These are phyloP conservation scores for Lactarius akahatsu DNA, from an alignment of 768 basidiomycete species.

Conservation along the genomic window DNA sequence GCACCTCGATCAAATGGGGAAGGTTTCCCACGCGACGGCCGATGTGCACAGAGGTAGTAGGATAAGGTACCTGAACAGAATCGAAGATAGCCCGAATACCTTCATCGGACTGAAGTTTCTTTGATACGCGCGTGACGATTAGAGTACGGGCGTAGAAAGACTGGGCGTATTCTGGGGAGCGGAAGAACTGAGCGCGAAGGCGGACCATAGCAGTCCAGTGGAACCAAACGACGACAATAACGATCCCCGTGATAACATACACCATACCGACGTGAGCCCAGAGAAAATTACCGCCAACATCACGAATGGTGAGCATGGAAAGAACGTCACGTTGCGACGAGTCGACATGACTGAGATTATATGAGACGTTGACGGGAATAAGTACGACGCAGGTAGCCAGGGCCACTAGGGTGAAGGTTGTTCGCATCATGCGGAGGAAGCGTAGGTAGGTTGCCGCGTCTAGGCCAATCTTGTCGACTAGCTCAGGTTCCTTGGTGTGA, in stretches of 20 bases:
- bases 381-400: constrained; percentile 67
- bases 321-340: constrained; percentile 55
- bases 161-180: constrained; percentile 81
- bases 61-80: constrained; percentile 71
- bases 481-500: constrained; percentile 82
- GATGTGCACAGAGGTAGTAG: constrained; percentile 87
- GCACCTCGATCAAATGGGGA: constrained; percentile 87
- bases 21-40: constrained; percentile 85
- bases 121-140: constrained; percentile 75
- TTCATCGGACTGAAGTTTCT: constrained; percentile 79
- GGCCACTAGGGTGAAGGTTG: constrained; percentile 65
- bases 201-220: constrained; percentile 79
- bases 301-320: constrained; percentile 83
- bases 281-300: constrained; percentile 67
- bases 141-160: constrained; percentile 95
- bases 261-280: constrained; percentile 83
- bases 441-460: constrained; percentile 93
- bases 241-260: constrained; percentile 75
- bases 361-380: constrained; percentile 83
- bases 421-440: constrained; percentile 82
- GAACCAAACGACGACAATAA: constrained; percentile 67
- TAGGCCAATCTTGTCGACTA: constrained; percentile 84
- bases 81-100: constrained; percentile 79
- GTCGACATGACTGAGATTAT: constrained; percentile 70
- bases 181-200: constrained; percentile 85